Conservation (phyloP, 2,329 filamentous ascomycete species). For the Herpotrichia juniperi region DNA sequence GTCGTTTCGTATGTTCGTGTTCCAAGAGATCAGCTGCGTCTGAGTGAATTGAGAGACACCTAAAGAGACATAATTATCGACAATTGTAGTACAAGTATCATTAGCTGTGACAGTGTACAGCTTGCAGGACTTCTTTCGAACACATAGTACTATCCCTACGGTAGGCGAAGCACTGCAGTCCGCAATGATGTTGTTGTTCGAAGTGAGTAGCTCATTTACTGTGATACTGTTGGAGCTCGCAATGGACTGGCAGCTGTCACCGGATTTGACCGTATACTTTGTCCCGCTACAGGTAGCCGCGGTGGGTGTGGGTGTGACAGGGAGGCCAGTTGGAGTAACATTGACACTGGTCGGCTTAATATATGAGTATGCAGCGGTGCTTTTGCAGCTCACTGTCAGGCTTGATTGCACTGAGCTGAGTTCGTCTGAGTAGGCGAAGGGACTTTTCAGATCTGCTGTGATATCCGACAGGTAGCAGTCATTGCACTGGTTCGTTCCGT, state of each 20-base stretch:
- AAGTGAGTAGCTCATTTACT: constrained; percentile 1
- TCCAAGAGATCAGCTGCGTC: constrained; percentile 2
- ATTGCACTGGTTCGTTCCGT: constrained; percentile 4
- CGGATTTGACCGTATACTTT: constrained; percentile 1
- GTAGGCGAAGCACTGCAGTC: background rate
- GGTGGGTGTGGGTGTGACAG: background rate
- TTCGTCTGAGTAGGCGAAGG: constrained; percentile 1
- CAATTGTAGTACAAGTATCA: background rate
- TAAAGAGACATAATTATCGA: background rate
- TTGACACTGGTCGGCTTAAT: background rate
- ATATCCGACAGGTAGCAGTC: constrained; percentile 4
- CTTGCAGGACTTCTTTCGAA: constrained; percentile 3
- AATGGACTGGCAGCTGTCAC: constrained; percentile 2
- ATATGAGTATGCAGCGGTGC: constrained; percentile 3
- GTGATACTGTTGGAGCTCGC: constrained; percentile 2
- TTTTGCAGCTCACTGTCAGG: constrained; percentile 1
- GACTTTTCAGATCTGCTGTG: constrained; percentile 4
- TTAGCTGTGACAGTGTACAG: background rate
- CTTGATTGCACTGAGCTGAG: constrained; percentile 1
- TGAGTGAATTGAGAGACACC: constrained; percentile 4
- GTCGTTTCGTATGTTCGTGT: constrained; percentile 3
- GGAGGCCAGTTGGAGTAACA: background rate
- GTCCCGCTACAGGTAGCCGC: background rate
- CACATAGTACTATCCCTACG: background rate
- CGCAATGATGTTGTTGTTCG: constrained; percentile 4